phyloP scores from a whole-genome alignment of 192 early-diverging fungal genomes.

The Podila minutissima region DNA sequence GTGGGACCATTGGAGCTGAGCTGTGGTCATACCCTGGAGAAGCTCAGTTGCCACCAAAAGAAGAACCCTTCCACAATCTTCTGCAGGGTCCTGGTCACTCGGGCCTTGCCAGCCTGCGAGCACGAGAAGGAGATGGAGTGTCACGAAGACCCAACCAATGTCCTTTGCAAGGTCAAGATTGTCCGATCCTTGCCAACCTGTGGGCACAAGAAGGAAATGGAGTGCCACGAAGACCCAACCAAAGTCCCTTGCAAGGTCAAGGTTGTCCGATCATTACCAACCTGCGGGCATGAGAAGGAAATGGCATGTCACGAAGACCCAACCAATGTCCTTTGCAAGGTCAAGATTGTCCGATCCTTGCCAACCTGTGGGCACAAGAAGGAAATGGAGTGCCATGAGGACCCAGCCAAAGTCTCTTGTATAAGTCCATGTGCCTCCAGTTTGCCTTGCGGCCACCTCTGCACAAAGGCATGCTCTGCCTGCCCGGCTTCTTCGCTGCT shows the following conservation, averaged over 20 bases:
- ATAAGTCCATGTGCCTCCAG: conserved; percentile 18
- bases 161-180: conserved; percentile 18
- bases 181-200: conserved; percentile 42
- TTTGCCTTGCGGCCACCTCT: conserved; percentile 53
- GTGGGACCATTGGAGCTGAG: conserved; percentile 19
- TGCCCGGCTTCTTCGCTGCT: conserved; percentile 25
- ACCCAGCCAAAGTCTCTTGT: conserved; percentile 21
- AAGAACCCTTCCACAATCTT: conserved; percentile 15
- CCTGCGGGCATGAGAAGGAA: conserved; percentile 53
- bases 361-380: conserved; percentile 55
- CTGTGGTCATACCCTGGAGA: conserved; percentile 35
- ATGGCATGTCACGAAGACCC: conserved; percentile 31
- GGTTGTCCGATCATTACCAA: conserved; percentile 34
- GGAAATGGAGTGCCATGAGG: conserved; percentile 31
- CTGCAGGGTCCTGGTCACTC: conserved; percentile 26
- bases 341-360: conserved; percentile 23
- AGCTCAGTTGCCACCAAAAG: conserved; percentile 30
- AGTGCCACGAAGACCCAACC: conserved; percentile 22
- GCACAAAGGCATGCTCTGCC: conserved; percentile 46
- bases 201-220: conserved; percentile 44
- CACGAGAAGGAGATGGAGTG: conserved; percentile 52
- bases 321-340: background rate
- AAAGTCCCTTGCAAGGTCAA: conserved; percentile 7
- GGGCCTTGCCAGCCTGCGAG: conserved; percentile 49
- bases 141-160: background rate